These are phyloP conservation scores for Claviceps capensis DNA, from an alignment of 2,329 filamentous ascomycete species.

Conservation along the genomic window DNA sequence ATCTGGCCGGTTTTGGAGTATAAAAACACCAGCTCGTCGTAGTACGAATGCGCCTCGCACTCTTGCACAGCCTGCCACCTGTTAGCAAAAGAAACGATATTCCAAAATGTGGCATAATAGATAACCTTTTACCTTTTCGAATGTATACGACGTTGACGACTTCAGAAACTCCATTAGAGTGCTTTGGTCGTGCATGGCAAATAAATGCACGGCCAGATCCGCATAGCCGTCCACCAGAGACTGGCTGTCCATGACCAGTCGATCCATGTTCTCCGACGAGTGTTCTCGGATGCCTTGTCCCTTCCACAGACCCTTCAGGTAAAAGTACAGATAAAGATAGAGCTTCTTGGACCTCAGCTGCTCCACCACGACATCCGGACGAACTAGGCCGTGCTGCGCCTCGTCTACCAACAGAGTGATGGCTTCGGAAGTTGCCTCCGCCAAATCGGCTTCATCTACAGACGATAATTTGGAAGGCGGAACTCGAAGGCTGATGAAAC, in stretches of 20 bases:
- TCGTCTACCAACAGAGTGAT: conserved; percentile 81
- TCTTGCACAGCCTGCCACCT: conserved; percentile 48
- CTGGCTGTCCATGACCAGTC: conserved; percentile 43
- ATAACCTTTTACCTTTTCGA: conserved; percentile 49
- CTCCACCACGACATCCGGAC: conserved; percentile 59
- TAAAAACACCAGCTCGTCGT: conserved; percentile 88
- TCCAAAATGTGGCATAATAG: neutral
- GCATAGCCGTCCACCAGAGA: conserved; percentile 74
- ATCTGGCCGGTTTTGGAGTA: conserved; percentile 92
- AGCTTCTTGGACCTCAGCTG: conserved; percentile 59
- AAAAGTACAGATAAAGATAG: conserved; percentile 77
- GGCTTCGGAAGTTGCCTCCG: conserved; percentile 68
- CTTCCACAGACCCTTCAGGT: conserved; percentile 74
- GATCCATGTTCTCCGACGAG: conserved; percentile 39
- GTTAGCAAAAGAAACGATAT: conserved; percentile 7
- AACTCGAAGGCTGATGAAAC: conserved; percentile 78
- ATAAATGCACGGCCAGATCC: conserved; percentile 74
- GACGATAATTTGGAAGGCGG: conserved; percentile 52
- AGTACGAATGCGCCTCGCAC: conserved; percentile 69
- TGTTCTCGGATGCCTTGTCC: conserved; percentile 51
- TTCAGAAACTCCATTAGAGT: conserved; percentile 81
- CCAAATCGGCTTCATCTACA: conserved; percentile 57
- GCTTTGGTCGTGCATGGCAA: conserved; percentile 67
- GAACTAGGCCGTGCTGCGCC: conserved; percentile 76
- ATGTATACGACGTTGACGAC: conserved; percentile 73